phyloP scores from a whole-genome alignment of 139 green algal species.

The Ulvella scutata region DNA sequence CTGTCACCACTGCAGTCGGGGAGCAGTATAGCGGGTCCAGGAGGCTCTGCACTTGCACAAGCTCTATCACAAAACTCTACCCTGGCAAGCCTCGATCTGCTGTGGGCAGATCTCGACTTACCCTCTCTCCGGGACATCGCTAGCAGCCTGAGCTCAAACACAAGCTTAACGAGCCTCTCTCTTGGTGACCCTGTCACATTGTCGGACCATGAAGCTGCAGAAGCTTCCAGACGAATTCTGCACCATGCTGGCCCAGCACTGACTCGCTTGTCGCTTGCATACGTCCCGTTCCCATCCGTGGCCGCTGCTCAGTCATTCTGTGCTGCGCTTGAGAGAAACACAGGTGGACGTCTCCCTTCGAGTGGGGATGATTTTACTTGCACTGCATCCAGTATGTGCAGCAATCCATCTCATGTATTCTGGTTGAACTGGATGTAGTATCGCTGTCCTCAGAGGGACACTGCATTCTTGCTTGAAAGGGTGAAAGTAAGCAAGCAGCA shows the following conservation, averaged over 20 bases:
- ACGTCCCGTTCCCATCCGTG: background rate
- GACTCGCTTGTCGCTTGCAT: background rate
- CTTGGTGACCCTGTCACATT: background rate
- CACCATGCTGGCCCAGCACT: background rate
- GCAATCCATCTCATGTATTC: too few relatives aligned
- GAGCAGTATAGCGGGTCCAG: background rate
- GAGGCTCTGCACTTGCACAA: background rate
- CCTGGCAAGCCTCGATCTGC: background rate
- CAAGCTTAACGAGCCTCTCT: background rate
- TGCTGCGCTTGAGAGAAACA: too few relatives aligned
- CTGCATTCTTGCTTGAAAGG: too few relatives aligned
- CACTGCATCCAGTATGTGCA: too few relatives aligned
- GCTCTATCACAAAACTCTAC: background rate
- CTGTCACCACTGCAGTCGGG: too few relatives aligned
- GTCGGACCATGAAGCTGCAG: background rate
- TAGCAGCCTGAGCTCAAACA: background rate
- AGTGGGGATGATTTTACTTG: too few relatives aligned
- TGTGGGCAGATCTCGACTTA: background rate
- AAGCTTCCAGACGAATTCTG: background rate
- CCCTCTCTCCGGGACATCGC: background rate
- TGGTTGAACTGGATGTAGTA: too few relatives aligned
- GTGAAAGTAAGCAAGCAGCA: too few relatives aligned
- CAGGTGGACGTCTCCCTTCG: too few relatives aligned
- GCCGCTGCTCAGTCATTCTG: background rate
- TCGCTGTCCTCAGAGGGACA: too few relatives aligned